phyloP scores from a whole-genome alignment of 2,329 filamentous ascomycete genomes.

The Sarocladium oryzae region DNA sequence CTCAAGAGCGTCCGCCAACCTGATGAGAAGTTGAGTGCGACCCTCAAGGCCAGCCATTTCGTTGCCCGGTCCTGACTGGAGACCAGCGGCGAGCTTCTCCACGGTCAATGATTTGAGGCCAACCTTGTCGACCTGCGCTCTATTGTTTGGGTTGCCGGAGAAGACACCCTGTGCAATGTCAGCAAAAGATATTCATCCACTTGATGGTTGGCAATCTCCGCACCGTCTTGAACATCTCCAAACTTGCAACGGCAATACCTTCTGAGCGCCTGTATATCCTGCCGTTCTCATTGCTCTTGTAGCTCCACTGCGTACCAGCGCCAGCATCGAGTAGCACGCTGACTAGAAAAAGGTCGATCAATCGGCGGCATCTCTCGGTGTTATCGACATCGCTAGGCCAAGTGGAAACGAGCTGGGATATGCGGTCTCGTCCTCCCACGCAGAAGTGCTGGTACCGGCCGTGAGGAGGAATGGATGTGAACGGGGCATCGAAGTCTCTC shows the following conservation, averaged over 20 bases:
- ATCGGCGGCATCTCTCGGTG: slow-evolving; percentile 65
- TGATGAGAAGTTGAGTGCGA: slow-evolving; percentile 69
- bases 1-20: slow-evolving; percentile 66
- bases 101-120: slow-evolving; percentile 70
- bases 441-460: slow-evolving; percentile 80
- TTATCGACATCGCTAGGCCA: slow-evolving; percentile 65
- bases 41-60: slow-evolving; percentile 81
- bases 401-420: slow-evolving; percentile 62
- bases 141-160: slow-evolving; percentile 73
- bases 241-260: slow-evolving; percentile 68
- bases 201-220: slow-evolving; percentile 14
- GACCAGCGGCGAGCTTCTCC: slow-evolving; percentile 67
- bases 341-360: slow-evolving; percentile 72
- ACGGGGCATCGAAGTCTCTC: slow-evolving; percentile 51
- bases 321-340: slow-evolving; percentile 83
- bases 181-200: not conserved
- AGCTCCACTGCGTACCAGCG: slow-evolving; percentile 84
- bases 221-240: slow-evolving; percentile 87
- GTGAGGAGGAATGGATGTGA: slow-evolving; percentile 70
- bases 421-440: slow-evolving; percentile 68
- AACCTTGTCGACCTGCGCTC: slow-evolving; percentile 81
- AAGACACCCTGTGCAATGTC: slow-evolving; percentile 60
- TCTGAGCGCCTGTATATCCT: slow-evolving; percentile 79
- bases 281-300: slow-evolving; percentile 85
- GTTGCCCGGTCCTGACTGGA: slow-evolving; percentile 79